Conservation (phyloP, 2,329 filamentous ascomycete genomes). For the Trichoderma breve region DNA sequence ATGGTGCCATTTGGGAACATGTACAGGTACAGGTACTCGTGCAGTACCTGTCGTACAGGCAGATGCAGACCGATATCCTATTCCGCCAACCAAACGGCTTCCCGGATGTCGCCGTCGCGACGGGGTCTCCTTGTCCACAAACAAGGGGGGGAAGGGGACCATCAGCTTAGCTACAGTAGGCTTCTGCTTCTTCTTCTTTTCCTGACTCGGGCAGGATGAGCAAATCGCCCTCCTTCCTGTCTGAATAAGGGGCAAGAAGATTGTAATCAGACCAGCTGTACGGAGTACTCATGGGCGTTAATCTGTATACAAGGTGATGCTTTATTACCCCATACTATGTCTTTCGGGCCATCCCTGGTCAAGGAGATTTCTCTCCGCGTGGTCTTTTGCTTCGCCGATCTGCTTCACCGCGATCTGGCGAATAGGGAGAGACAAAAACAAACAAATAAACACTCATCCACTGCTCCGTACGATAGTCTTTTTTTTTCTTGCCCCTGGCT, state of each 20-base stretch:
- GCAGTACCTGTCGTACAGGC: not conserved
- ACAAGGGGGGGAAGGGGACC: not conserved
- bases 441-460: not conserved
- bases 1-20: not conserved
- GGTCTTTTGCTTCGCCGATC: not conserved
- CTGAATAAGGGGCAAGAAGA: not conserved
- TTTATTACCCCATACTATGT: not conserved
- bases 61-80: not conserved
- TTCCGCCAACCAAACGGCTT: not conserved
- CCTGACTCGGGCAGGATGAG: not conserved
- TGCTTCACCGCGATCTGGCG: conserved; percentile 8
- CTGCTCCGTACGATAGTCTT: not conserved
- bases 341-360: not conserved
- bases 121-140: not conserved
- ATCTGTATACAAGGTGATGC: not conserved
- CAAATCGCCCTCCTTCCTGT: not conserved
- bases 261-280: not conserved
- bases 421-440: not conserved
- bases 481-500: not conserved
- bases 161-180: not conserved
- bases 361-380: conserved; percentile 3
- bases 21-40: not conserved
- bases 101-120: conserved; percentile 8
- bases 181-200: not conserved
- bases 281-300: not conserved